phyloP scores from a whole-genome alignment of 2,329 filamentous ascomycete species.

The Hortaea werneckii region DNA sequence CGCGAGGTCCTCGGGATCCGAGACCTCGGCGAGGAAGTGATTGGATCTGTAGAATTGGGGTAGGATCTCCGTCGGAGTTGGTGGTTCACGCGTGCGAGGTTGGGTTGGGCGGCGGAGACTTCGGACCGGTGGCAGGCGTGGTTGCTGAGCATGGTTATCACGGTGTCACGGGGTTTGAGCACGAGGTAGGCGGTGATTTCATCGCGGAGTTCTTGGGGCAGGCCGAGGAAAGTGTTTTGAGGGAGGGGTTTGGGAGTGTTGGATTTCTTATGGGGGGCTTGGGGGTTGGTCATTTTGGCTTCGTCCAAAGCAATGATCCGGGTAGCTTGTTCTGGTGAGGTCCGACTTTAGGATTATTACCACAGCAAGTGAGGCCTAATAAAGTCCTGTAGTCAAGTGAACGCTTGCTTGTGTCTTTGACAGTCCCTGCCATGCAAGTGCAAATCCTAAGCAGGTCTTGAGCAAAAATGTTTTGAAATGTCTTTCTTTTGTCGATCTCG shows the following conservation, averaged over 20 bases:
- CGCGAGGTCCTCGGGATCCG: constrained; percentile 9
- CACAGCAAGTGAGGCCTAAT: neutral
- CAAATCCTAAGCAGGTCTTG: too few relatives aligned
- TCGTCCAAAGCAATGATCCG: too few relatives aligned
- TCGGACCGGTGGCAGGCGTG: constrained; percentile 10
- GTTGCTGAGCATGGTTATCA: constrained; percentile 15
- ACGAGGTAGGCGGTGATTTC: constrained; percentile 18
- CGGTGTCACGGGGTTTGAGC: constrained; percentile 11
- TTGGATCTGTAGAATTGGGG: constrained; percentile 16
- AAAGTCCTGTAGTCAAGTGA: too few relatives aligned
- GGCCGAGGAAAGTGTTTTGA: constrained; percentile 9
- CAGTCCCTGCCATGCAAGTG: too few relatives aligned
- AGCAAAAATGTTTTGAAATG: too few relatives aligned
- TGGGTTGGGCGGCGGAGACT: constrained; percentile 11
- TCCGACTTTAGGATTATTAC: too few relatives aligned
- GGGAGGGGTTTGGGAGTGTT: neutral
- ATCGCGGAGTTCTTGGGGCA: constrained; percentile 19
- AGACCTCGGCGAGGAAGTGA: constrained; percentile 16
- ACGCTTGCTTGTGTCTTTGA: too few relatives aligned
- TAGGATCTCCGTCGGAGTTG: constrained; percentile 16
- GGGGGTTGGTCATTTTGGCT: too few relatives aligned
- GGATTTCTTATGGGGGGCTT: too few relatives aligned
- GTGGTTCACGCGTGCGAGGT: constrained; percentile 10
- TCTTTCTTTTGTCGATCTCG: too few relatives aligned
- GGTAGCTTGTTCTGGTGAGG: too few relatives aligned